These are phyloP conservation scores for Exophiala calicioides DNA, from an alignment of 2,329 filamentous ascomycete species.

Conservation along the genomic window DNA sequence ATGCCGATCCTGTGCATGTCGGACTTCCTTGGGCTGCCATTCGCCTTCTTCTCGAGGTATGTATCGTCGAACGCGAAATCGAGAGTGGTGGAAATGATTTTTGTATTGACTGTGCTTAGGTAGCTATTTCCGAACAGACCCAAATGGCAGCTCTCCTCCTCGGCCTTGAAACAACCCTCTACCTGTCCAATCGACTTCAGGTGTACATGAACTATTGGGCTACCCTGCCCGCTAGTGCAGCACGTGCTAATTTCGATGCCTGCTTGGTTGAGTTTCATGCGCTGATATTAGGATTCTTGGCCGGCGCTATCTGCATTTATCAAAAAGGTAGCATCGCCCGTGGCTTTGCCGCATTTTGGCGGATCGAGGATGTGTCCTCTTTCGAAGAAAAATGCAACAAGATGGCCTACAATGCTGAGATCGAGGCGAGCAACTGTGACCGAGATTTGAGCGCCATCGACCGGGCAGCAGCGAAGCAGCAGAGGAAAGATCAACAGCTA, in stretches of 20 bases:
- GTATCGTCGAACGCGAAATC: not conserved
- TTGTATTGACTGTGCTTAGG: constrained; percentile 16
- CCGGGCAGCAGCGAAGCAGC: constrained; percentile 2
- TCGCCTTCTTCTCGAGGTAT: constrained; percentile 6
- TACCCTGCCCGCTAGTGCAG: constrained; percentile 1
- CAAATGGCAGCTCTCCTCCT: constrained; percentile 15
- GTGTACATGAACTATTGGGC: constrained; percentile 13
- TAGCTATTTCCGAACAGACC: constrained; percentile 10
- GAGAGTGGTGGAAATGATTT: not conserved
- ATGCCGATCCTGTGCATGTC: constrained; percentile 4
- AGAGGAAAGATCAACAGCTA: constrained; percentile 1
- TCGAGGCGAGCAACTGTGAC: constrained; percentile 18
- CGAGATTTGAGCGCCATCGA: constrained; percentile 5
- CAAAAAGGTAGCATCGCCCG: constrained; percentile 8
- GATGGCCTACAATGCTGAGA: constrained; percentile 8
- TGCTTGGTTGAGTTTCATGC: constrained; percentile 18
- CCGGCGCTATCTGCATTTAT: constrained; percentile 18
- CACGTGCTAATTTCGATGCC: constrained; percentile 7
- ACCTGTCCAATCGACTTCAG: constrained; percentile 12
- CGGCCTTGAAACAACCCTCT: constrained; percentile 12
- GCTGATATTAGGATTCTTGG: constrained; percentile 20
- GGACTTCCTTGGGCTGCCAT: constrained; percentile 5
- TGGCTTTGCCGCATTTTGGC: constrained; percentile 11
- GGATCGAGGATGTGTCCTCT: constrained; percentile 10
- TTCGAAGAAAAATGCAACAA: constrained; percentile 13